Conservation (phyloP, 805 yeast genomes). For the Metschnikowia baotianmanensis region DNA sequence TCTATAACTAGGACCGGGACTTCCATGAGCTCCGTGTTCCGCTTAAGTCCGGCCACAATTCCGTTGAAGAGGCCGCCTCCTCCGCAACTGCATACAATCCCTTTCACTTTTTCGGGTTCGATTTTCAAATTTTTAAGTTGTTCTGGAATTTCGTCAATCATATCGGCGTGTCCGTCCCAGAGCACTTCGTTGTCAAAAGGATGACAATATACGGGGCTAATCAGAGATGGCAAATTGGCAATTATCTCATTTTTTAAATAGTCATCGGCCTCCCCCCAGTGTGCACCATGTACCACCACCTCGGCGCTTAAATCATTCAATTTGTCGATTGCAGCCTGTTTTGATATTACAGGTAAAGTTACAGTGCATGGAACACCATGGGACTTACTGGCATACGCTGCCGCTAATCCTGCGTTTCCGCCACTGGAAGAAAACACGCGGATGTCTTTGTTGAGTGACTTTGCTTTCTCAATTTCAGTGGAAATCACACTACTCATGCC, state of each 20-base stretch:
- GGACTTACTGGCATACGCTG: slow-evolving; percentile 43
- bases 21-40: slow-evolving; percentile 22
- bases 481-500: slow-evolving; percentile 50
- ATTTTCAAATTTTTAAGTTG: slow-evolving; percentile 23
- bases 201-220: slow-evolving; percentile 48
- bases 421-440: slow-evolving; percentile 52
- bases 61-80: slow-evolving; percentile 61
- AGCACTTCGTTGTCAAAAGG: slow-evolving; percentile 50
- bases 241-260: slow-evolving; percentile 30
- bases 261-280: slow-evolving; percentile 51
- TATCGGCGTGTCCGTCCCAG: slow-evolving; percentile 52
- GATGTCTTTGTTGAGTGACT: slow-evolving; percentile 20
- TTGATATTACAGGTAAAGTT: slow-evolving; percentile 53
- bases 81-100: slow-evolving; percentile 53
- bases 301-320: slow-evolving; percentile 49
- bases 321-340: slow-evolving; percentile 42
- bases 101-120: slow-evolving; percentile 29
- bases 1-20: slow-evolving; percentile 44
- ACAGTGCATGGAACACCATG: slow-evolving; percentile 50
- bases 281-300: slow-evolving; percentile 45
- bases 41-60: slow-evolving; percentile 42
- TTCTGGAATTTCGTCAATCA: slow-evolving; percentile 37
- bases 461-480: slow-evolving; percentile 28
- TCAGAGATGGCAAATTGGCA: slow-evolving; percentile 15
- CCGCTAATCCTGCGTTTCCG: slow-evolving; percentile 58